Conservation (phyloP, 2,329 filamentous ascomycete genomes). For the Plenodomus lindquistii region DNA sequence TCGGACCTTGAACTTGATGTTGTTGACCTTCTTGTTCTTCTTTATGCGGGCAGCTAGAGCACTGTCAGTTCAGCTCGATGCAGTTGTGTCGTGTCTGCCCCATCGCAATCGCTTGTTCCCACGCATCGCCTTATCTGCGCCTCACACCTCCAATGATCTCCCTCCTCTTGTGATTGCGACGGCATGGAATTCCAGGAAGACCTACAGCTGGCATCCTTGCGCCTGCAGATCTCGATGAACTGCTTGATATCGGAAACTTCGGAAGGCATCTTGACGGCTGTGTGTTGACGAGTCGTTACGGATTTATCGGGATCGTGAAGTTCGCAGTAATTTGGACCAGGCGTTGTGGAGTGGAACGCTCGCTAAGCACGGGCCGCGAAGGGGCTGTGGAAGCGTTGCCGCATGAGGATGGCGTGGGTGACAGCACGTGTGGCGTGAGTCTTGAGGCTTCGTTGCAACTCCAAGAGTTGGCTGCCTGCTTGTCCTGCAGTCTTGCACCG, state of each 20-base stretch:
- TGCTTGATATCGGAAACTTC: slow-evolving; percentile 99
- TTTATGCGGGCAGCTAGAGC: slow-evolving; percentile 60
- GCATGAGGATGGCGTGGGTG: slow-evolving; percentile 22
- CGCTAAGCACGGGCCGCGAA: slow-evolving; percentile 39
- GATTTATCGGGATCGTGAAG: slow-evolving; percentile 27
- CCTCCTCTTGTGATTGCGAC: slow-evolving; percentile 6
- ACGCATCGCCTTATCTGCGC: neutral
- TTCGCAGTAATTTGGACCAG: slow-evolving; percentile 8
- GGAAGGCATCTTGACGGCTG: slow-evolving; percentile 84
- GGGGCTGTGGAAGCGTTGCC: slow-evolving; percentile 28
- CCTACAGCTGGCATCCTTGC: slow-evolving; percentile 99
- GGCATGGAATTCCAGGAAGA: slow-evolving; percentile 39
- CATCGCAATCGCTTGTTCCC: neutral
- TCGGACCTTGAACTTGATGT: slow-evolving; percentile 99
- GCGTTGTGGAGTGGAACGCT: slow-evolving; percentile 40
- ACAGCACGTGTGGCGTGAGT: slow-evolving; percentile 32
- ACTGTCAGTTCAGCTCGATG: slow-evolving; percentile 7
- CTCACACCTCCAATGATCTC: slow-evolving; percentile 1
- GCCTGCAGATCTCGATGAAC: slow-evolving; percentile 99
- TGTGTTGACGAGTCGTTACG: slow-evolving; percentile 35
- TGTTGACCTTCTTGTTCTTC: slow-evolving; percentile 87
- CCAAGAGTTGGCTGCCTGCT: slow-evolving; percentile 15
- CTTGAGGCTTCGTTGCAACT: slow-evolving; percentile 7
- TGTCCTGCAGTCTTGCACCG: neutral
- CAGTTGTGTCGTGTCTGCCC: neutral